Percentiles rank a stretch among this genome's conserved stretches.
phyloP scores from a whole-genome alignment of 805 yeast genomes.

The Ogataea salicorniae region DNA sequence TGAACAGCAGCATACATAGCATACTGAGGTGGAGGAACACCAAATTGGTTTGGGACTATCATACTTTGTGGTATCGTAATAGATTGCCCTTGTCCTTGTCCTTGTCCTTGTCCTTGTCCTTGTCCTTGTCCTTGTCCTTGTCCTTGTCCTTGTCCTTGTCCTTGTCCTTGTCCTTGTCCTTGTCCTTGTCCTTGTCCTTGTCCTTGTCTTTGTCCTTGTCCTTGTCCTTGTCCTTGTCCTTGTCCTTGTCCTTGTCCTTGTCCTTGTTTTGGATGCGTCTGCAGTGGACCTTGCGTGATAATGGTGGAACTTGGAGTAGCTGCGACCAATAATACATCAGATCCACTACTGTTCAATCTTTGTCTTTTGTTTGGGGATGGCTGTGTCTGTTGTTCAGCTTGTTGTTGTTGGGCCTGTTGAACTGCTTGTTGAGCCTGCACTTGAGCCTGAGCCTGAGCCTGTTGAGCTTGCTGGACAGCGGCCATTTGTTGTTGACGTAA shows the following conservation, averaged over 20 bases:
- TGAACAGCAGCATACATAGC: slow-evolving; percentile 25
- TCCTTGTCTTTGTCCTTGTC: slow-evolving; percentile 18
- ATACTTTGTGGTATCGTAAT: slow-evolving; percentile 26
- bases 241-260: slow-evolving; percentile 20
- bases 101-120: slow-evolving; percentile 12
- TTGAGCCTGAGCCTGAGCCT: slow-evolving; percentile 19
- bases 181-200: slow-evolving; percentile 14
- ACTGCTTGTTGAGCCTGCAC: slow-evolving; percentile 18
- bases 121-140: slow-evolving; percentile 15
- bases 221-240: slow-evolving; percentile 18
- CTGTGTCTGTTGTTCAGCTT: slow-evolving; percentile 5
- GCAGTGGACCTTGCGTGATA: slow-evolving; percentile 10
- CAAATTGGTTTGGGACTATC: slow-evolving; percentile 28
- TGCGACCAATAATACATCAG: not conserved
- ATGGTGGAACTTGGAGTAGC: not conserved
- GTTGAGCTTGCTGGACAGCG: slow-evolving; percentile 23
- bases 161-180: slow-evolving; percentile 12
- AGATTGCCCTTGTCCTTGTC: slow-evolving; percentile 13
- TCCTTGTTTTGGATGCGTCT: slow-evolving; percentile 16
- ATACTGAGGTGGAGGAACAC: slow-evolving; percentile 26
- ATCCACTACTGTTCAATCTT: too few relatives aligned
- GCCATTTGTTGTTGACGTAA: slow-evolving; percentile 24
- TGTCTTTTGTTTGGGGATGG: not conserved
- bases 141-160: slow-evolving; percentile 11
- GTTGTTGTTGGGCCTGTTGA: slow-evolving; percentile 1